phyloP scores from a whole-genome alignment of 371 early-diverging fungal genomes.

The Mucor plumbeus region DNA sequence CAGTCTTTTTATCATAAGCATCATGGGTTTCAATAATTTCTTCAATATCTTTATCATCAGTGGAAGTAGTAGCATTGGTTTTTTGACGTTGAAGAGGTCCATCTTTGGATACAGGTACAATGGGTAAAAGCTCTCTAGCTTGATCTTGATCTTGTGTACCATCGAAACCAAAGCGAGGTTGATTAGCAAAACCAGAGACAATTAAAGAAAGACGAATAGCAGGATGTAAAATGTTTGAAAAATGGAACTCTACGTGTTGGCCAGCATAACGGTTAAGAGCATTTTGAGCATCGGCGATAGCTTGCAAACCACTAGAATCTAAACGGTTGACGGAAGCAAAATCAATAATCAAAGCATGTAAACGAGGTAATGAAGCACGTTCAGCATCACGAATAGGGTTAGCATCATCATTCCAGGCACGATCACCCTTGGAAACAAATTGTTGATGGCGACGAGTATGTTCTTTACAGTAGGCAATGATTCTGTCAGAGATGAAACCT shows the following conservation, averaged over 20 bases:
- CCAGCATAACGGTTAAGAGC: slow-evolving; percentile 62
- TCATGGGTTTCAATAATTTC: background rate
- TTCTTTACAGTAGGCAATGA: slow-evolving; percentile 49
- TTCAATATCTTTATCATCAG: background rate
- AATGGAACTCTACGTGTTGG: slow-evolving; percentile 58
- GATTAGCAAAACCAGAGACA: slow-evolving; percentile 51
- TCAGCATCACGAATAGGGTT: slow-evolving; percentile 29
- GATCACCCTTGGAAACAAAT: slow-evolving; percentile 41
- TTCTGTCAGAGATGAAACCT: slow-evolving; percentile 51
- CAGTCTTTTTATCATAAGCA: slow-evolving; percentile 2
- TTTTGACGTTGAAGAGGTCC: slow-evolving; percentile 25
- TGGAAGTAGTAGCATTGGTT: background rate
- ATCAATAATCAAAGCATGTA: slow-evolving; percentile 71
- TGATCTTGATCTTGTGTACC: background rate
- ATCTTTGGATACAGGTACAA: slow-evolving; percentile 48
- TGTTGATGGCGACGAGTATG: slow-evolving; percentile 37
- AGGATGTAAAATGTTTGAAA: slow-evolving; percentile 47
- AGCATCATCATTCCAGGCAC: slow-evolving; percentile 58
- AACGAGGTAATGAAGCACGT: slow-evolving; percentile 44
- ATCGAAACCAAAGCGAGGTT: slow-evolving; percentile 22
- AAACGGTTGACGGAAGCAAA: slow-evolving; percentile 65
- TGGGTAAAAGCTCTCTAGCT: slow-evolving; percentile 41
- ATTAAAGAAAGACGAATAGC: slow-evolving; percentile 47
- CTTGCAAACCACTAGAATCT: slow-evolving; percentile 71
- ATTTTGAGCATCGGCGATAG: slow-evolving; percentile 59